phyloP scores from a whole-genome alignment of 2,329 filamentous ascomycete species.

The Sphaerulina vaccinii region DNA sequence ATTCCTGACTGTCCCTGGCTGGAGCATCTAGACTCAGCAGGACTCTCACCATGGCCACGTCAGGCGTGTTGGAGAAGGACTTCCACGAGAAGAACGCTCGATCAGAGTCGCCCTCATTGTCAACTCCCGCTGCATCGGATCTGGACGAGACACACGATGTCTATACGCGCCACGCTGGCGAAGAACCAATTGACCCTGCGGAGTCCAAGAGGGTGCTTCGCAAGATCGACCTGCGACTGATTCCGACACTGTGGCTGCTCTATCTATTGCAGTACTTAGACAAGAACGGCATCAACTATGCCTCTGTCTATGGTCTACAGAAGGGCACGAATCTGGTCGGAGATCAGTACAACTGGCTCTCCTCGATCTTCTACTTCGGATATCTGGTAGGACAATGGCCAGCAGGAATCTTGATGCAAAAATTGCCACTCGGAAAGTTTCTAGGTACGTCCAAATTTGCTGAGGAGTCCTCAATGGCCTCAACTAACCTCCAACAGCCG shows the following conservation, averaged over 20 bases:
- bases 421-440: slow-evolving; percentile 49
- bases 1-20: background rate
- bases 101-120: slow-evolving; percentile 17
- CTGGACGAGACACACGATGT: slow-evolving; percentile 33
- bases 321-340: slow-evolving; percentile 49
- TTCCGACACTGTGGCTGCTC: slow-evolving; percentile 37
- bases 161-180: slow-evolving; percentile 30
- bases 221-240: slow-evolving; percentile 39
- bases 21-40: background rate
- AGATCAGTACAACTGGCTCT: slow-evolving; percentile 55
- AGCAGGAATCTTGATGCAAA: slow-evolving; percentile 46
- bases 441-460: slow-evolving; percentile 29
- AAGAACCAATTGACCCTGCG: slow-evolving; percentile 21
- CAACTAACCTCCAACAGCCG: slow-evolving; percentile 16
- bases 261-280: slow-evolving; percentile 45
- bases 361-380: slow-evolving; percentile 49
- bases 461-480: background rate
- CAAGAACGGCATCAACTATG: slow-evolving; percentile 45
- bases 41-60: slow-evolving; percentile 1
- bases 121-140: slow-evolving; percentile 23
- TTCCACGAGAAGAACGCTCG: background rate
- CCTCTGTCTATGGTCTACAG: slow-evolving; percentile 50
- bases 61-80: background rate
- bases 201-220: slow-evolving; percentile 37
- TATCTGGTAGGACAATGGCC: slow-evolving; percentile 50